phyloP scores from a whole-genome alignment of 2,329 filamentous ascomycete species.

The Aspergillus arachidicola region DNA sequence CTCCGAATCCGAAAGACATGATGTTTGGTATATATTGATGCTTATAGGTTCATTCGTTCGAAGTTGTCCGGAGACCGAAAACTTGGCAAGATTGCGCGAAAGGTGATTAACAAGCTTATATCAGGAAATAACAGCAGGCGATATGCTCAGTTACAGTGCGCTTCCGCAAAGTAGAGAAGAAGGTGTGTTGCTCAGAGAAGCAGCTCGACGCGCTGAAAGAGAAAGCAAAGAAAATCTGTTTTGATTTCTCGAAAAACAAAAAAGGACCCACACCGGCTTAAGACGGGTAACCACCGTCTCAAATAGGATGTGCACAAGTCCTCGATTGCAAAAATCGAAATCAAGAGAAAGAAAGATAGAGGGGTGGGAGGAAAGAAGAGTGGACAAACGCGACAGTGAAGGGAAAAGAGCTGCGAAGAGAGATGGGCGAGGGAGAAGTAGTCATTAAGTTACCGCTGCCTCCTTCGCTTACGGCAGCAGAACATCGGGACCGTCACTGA shows the following conservation, averaged over 20 bases:
- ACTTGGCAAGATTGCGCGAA: neutral
- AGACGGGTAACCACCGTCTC: conserved; percentile 18
- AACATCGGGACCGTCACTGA: neutral
- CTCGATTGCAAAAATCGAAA: conserved; percentile 11
- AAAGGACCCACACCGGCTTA: conserved; percentile 19
- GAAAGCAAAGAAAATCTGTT: conserved; percentile 11
- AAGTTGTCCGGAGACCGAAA: conserved; percentile 13
- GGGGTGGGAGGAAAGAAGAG: conserved; percentile 14
- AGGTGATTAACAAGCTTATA: neutral
- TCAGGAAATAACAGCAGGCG: neutral
- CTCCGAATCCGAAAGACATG: conserved; percentile 52
- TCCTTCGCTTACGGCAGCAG: conserved; percentile 9
- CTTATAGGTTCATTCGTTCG: conserved; percentile 35
- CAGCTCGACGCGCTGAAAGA: conserved; percentile 18
- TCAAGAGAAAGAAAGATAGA: conserved; percentile 10
- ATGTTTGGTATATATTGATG: conserved; percentile 27
- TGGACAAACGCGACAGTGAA: conserved; percentile 18
- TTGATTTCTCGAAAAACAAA: conserved; percentile 9
- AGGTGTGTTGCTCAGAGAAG: conserved; percentile 8
- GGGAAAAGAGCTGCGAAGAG: conserved; percentile 19
- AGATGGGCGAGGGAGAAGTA: conserved; percentile 4
- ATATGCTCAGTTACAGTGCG: conserved; percentile 10
- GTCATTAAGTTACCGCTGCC: neutral
- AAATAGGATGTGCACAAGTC: conserved; percentile 18
- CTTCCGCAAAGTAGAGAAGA: neutral